phyloP scores from a whole-genome alignment of 1,284 basidiomycete genomes.

The Cyathus olla region DNA sequence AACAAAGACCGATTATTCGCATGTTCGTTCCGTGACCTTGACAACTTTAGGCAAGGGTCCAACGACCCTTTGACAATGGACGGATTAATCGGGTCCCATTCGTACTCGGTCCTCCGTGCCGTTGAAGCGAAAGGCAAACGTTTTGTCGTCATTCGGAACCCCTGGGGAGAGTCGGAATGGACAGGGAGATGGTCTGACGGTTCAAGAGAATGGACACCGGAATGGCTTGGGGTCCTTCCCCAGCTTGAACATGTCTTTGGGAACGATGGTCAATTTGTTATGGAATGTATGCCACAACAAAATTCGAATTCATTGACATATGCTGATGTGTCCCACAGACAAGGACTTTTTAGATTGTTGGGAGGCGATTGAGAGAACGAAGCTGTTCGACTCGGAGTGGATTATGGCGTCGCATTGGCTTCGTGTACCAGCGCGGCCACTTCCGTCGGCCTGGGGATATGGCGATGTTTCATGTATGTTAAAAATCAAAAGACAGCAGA shows the following conservation, averaged over 20 bases:
- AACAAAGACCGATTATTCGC: conserved; percentile 59
- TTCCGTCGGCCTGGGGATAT: conserved; percentile 54
- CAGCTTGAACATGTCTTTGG: conserved; percentile 53
- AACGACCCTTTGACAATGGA: conserved; percentile 15
- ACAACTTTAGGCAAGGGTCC: conserved; percentile 33
- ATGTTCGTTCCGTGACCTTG: conserved; percentile 47
- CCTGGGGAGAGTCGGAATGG: conserved; percentile 62
- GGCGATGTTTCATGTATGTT: conserved; percentile 61
- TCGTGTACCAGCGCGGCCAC: conserved; percentile 45
- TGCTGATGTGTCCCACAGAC: conserved; percentile 36
- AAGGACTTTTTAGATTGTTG: conserved; percentile 60
- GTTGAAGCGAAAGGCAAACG: conserved; percentile 57
- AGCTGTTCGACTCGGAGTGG: conserved; percentile 61
- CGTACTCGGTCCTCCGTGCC: conserved; percentile 60
- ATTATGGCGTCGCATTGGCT: conserved; percentile 61
- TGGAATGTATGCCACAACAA: conserved; percentile 55
- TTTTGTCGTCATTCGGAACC: conserved; percentile 61
- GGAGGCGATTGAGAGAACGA: conserved; percentile 56
- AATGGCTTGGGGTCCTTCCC: conserved; percentile 55
- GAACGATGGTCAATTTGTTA: conserved; percentile 64
- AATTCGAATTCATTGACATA: background rate
- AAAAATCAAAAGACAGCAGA: background rate
- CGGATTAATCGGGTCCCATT: conserved; percentile 50
- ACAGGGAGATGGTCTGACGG: conserved; percentile 65
- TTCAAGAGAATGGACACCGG: conserved; percentile 60